Evolutionary conservation across 345 rosid genomes (phyloP), one percentile per base, ranked within the genome.

Genomic region (Combretum micranthum): DNA sequence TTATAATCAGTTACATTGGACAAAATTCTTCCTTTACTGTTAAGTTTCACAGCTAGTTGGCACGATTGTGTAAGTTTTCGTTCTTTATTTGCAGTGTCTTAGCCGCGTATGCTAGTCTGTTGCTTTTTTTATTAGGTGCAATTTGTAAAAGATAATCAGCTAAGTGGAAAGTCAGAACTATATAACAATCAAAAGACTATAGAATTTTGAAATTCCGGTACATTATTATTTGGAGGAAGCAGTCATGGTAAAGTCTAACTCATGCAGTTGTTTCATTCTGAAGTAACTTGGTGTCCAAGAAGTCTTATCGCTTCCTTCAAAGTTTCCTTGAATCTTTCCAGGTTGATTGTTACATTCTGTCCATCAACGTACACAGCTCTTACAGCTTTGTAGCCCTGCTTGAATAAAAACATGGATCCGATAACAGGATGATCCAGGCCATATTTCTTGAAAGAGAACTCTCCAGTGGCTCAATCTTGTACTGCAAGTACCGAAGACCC

Each of bases 401-500:
- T 47, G 48, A 15, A 47, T 43, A 73, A 19, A 4, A 73, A 55
- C 10, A 1, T 13, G 75, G 75, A 51, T 78, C 55, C 1, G 53
- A 72, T 13, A 15, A 72, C 73, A 0, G 75, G 76, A 22, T 77
- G 71, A 46, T 81, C 75, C 23, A 22, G 62, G 12, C 61, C 54
- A 12, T 73, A 73, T 10, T n/a, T 48, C 42, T 57, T 10, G 53
- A 13, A 1, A 75, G 68, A 44, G 77, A 61, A 63, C 81, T 76
- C 52, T 74, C 83, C 47, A 69, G 67, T 13, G 71, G 66, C 55
- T 71, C 64, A 2, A 74, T 72, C 66, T 67, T 74, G 61, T 72
- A 76, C 53, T 72, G 75, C n/a, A 76, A 63, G 63, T 73, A 71
- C 16, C 50, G 50, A 7, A 78, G 23, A 21, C 71, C 75, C 74